Conservation (phyloP, 805 yeast genomes). For the Saccharomyces eubayanus region DNA sequence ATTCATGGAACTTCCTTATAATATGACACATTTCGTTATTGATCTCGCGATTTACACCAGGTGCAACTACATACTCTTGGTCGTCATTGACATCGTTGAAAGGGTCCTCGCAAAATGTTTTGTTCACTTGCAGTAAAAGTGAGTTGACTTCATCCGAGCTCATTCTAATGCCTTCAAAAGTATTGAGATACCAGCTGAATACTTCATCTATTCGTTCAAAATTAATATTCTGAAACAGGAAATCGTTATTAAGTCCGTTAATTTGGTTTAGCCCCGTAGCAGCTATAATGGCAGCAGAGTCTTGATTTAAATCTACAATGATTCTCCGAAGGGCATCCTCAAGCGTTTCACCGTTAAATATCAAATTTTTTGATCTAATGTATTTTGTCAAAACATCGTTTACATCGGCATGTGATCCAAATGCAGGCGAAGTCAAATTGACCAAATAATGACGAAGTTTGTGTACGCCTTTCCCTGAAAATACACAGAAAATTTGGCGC, state of each 20-base stretch:
- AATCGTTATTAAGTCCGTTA: conserved; percentile 25
- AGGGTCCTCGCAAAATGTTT: conserved; percentile 28
- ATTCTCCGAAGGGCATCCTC: conserved; percentile 25
- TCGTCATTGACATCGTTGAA: conserved; percentile 26
- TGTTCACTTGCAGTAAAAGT: conserved; percentile 20
- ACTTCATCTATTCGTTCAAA: conserved; percentile 26
- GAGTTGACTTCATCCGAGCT: conserved; percentile 15
- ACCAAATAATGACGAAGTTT: conserved; percentile 64
- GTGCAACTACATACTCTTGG: conserved; percentile 22
- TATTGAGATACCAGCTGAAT: conserved; percentile 18
- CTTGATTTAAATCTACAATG: conserved; percentile 24
- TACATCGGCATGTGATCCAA: conserved; percentile 29
- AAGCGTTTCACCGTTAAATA: conserved; percentile 21
- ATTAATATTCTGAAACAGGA: conserved; percentile 26
- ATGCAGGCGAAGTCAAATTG: conserved; percentile 30
- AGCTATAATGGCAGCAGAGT: conserved; percentile 30
- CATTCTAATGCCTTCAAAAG: conserved; percentile 3
- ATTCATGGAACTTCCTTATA: conserved; percentile 25
- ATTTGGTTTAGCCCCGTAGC: conserved; percentile 29
- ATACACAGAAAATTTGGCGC: conserved; percentile 80
- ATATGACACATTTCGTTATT: conserved; percentile 28
- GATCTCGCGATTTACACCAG: conserved; percentile 23
- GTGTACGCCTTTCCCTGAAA: conserved; percentile 81
- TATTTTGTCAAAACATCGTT: conserved; percentile 27
- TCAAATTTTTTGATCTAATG: conserved; percentile 20